phyloP scores from a whole-genome alignment of 2,329 filamentous ascomycete species.

The Colletotrichum gigasporum region DNA sequence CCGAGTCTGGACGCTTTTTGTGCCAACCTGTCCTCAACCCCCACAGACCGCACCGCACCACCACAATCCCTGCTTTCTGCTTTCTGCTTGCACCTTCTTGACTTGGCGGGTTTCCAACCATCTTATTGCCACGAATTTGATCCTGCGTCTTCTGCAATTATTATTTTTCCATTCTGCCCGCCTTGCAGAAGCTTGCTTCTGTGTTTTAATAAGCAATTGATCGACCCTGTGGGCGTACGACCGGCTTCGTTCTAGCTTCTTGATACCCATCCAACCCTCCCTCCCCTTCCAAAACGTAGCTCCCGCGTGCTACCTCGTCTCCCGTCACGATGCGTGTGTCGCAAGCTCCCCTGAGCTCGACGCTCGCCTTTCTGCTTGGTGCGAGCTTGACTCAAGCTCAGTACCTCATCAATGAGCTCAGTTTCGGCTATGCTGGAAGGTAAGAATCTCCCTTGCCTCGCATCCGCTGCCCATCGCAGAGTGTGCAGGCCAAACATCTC shows the following conservation, averaged over 20 bases:
- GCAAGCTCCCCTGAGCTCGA: constrained; percentile 37
- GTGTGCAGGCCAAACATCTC: background rate
- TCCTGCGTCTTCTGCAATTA: constrained; percentile 10
- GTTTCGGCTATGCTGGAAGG: constrained; percentile 78
- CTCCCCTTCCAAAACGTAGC: constrained; percentile 1
- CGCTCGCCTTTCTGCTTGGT: constrained; percentile 53
- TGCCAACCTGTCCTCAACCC: constrained; percentile 41
- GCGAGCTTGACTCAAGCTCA: constrained; percentile 67
- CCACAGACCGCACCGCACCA: constrained; percentile 22
- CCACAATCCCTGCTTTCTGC: constrained; percentile 23
- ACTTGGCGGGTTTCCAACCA: constrained; percentile 30
- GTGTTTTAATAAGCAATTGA: constrained; percentile 29
- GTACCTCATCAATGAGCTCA: constrained; percentile 76
- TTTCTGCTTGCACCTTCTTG: constrained; percentile 11
- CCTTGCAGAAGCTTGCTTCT: constrained; percentile 24
- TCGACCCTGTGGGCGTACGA: constrained; percentile 22
- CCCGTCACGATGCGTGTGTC: constrained; percentile 53
- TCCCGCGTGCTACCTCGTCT: constrained; percentile 2
- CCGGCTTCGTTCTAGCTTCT: constrained; percentile 25
- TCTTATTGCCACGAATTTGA: constrained; percentile 21
- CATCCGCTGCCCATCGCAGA: background rate
- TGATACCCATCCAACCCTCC: constrained; percentile 12
- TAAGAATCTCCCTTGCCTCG: constrained; percentile 45
- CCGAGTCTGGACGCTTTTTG: constrained; percentile 16
- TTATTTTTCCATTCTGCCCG: constrained; percentile 18